A percentile compares a stretch with the other conserved stretches of the same genome.
These are phyloP conservation scores for Gaeumannomyces tritici DNA, from an alignment of 2,329 filamentous ascomycete genomes.

Conservation along the genomic window DNA sequence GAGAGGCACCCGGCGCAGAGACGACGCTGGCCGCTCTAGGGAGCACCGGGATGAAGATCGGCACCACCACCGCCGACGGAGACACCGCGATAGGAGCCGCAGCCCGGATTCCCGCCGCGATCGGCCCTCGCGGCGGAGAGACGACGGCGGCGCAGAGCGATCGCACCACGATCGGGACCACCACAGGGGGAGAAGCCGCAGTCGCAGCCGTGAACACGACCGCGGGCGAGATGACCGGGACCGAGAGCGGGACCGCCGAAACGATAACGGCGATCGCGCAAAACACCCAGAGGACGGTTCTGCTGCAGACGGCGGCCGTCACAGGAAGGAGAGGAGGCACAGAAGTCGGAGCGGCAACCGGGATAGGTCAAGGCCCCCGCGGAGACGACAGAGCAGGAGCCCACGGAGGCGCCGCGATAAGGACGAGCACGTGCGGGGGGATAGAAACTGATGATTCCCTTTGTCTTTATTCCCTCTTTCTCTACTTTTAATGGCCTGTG, in stretches of 20 bases:
- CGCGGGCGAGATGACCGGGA: not conserved
- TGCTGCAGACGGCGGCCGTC: not conserved
- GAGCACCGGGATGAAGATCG: not conserved
- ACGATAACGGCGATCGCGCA: not conserved
- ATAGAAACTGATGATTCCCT: not conserved
- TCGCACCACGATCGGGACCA: not conserved
- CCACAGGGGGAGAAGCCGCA: slow-evolving; percentile 12
- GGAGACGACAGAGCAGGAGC: slow-evolving; percentile 15
- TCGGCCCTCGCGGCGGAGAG: slow-evolving; percentile 8
- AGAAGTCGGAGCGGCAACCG: slow-evolving; percentile 14
- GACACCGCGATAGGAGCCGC: slow-evolving; percentile 2
- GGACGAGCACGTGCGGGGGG: not conserved
- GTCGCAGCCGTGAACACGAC: slow-evolving; percentile 1
- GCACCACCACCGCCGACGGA: not conserved
- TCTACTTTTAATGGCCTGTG: not conserved
- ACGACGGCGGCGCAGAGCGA: not conserved
- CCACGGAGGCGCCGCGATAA: slow-evolving; percentile 13
- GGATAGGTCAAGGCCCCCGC: slow-evolving; percentile 12
- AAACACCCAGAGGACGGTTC: not conserved
- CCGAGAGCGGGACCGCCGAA: not conserved
- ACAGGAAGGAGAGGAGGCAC: not conserved
- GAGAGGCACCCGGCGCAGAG: not conserved
- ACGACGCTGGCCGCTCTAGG: not conserved
- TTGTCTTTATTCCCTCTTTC: not conserved
- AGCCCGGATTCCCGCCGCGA: slow-evolving; percentile 12